Evolutionary conservation across 306 rosid species (phyloP), one percentile per base, ranked within the genome.

Genomic region (Elaeagnus macrophylla): DNA sequence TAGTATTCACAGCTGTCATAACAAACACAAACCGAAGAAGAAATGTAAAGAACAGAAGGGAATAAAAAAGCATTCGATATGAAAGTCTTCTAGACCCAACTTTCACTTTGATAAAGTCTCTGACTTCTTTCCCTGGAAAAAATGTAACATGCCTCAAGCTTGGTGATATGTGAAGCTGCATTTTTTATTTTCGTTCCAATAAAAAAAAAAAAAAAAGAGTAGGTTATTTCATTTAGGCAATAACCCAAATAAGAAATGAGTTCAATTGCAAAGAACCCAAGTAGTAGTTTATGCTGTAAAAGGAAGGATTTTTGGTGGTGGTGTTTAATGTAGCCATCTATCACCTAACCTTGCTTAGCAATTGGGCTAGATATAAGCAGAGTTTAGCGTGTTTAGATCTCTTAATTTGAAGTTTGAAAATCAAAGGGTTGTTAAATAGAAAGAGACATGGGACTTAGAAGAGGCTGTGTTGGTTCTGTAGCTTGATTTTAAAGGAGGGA

Each of bases 81-180:
- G 99, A 84, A 45, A 87, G 61, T 59, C 95, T 65, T 63, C 94
- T 79, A 1, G 89, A 82, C 14, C 78, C 94, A 59, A 75, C 74
- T 74, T 84, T 93, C 60, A 93, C 96, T 66, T 93, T 93, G 72
- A 93, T 93, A 63, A 84, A 93, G 37, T 93, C 99, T 59, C 84
- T 93, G 6, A 93, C 80, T 36, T 85, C 99, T 74, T 93, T 87
- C 19, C 88, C 93, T 41, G 85, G 96, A 57, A 93, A 67, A 20
- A 93, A 89, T 9, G 96, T 87, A 5, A 93, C 89, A 73, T 93
- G 96, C 82, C 95, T 87, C 79, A 93, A 74, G 73, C 96, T 93
- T 18, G 96, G 99, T 41, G 99, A 93, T 69, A 93, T 84, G 41
- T 87, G 96, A 8, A 93, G 95, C 94, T 93, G 95, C 99, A 93